These are phyloP conservation scores for Sugiyamaella americana DNA, from an alignment of 805 yeast genomes.

Conservation along the genomic window DNA sequence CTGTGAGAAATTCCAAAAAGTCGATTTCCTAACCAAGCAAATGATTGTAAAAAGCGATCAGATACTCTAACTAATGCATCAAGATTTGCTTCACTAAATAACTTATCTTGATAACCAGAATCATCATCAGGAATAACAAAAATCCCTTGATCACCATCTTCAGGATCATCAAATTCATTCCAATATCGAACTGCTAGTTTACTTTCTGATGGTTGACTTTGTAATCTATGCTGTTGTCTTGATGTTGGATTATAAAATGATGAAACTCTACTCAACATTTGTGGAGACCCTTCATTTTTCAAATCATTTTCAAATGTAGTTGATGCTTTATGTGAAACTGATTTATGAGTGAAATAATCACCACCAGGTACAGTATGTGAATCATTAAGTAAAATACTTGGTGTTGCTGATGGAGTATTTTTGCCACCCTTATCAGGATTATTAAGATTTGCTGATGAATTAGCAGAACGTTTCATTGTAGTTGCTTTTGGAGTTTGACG, in stretches of 20 bases:
- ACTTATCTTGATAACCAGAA: constrained; percentile 17
- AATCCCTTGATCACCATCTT: constrained; percentile 39
- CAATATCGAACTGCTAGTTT: constrained; percentile 42
- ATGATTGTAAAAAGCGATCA: constrained; percentile 23
- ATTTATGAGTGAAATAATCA: constrained; percentile 1
- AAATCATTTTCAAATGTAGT: not conserved
- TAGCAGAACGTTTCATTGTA: not conserved
- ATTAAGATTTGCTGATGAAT: not conserved
- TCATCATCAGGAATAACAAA: constrained; percentile 34
- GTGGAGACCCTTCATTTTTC: constrained; percentile 2
- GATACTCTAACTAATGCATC: constrained; percentile 31
- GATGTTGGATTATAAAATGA: constrained; percentile 4
- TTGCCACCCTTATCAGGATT: not conserved
- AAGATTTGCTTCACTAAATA: constrained; percentile 27
- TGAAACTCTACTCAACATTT: constrained; percentile 2
- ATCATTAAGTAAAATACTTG: constrained; percentile 21
- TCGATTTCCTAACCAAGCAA: constrained; percentile 20
- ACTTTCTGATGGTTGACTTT: constrained; percentile 12
- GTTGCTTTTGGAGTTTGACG: constrained; percentile 38
- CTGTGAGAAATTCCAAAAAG: constrained; percentile 12
- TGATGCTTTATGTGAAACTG: not conserved
- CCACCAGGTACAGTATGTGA: not conserved
- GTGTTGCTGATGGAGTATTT: constrained; percentile 4
- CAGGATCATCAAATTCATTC: constrained; percentile 66
- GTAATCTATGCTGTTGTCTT: constrained; percentile 1